phyloP scores from a whole-genome alignment of 1,139 yeast genomes.

The Hemisphaericaspora subhashii region DNA sequence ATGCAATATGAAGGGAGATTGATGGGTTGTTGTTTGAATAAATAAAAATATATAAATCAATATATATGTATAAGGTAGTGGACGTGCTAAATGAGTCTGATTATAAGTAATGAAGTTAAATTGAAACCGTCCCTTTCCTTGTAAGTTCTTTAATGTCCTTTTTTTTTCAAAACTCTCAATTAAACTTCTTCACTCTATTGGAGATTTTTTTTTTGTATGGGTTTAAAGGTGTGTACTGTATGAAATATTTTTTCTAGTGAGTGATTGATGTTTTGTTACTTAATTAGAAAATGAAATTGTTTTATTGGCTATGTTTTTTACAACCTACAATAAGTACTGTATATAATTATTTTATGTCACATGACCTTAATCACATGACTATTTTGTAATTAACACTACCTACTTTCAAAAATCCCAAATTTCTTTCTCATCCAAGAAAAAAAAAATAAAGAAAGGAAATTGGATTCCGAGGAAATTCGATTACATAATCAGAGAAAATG shows the following conservation, averaged over 20 bases:
- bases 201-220: neutral
- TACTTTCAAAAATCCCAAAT: too few species aligned
- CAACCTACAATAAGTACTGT: too few species aligned
- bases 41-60: slow-evolving; percentile 4
- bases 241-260: too few species aligned
- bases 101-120: neutral
- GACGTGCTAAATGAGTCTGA: too few species aligned
- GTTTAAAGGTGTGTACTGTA: too few species aligned
- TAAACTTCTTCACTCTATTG: too few species aligned
- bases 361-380: neutral
- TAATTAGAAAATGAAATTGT: slow-evolving; percentile 4
- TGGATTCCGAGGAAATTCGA: too few species aligned
- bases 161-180: neutral
- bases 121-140: neutral
- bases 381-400: too few species aligned
- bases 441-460: too few species aligned
- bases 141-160: neutral
- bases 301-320: slow-evolving; percentile 2
- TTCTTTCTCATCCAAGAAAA: too few species aligned
- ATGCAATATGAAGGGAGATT: neutral
- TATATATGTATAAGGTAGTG: neutral
- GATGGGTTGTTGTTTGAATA: neutral
- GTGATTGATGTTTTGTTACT: too few species aligned
- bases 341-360: neutral
- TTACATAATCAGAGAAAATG: too few species aligned